Evolutionary conservation across 768 basidiomycete species (phyloP).

Genomic region (Mrakia gelida): DNA sequence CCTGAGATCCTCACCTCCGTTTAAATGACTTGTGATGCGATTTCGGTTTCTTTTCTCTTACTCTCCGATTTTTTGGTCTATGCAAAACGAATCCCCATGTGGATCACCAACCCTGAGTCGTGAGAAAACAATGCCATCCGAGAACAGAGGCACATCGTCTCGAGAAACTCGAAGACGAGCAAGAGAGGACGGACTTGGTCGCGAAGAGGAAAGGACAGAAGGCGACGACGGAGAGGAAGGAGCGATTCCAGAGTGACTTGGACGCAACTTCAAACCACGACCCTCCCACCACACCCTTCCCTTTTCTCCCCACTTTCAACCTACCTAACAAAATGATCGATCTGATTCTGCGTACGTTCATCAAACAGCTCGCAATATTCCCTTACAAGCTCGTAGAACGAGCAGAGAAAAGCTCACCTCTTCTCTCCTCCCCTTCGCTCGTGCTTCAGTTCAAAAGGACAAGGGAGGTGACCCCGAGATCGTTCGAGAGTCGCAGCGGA

Average conservation of each 20-base stretch:
- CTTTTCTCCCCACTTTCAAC: neutral
- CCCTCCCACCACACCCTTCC: neutral
- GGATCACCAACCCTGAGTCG: neutral
- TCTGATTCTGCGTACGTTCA: conserved; percentile 9
- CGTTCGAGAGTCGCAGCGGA: conserved; percentile 86
- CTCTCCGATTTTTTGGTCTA: neutral
- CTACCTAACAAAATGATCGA: conserved; percentile 3
- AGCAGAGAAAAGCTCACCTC: neutral
- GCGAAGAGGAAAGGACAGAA: neutral
- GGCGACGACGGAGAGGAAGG: neutral
- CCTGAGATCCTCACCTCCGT: conserved; percentile 89
- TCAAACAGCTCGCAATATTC: neutral
- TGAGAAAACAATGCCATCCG: neutral
- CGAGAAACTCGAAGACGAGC: neutral
- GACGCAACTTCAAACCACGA: neutral
- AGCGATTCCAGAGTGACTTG: neutral
- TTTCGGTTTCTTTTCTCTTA: neutral
- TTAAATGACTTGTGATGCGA: conserved; percentile 48
- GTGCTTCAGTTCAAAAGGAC: conserved; percentile 29
- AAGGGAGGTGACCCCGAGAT: conserved; percentile 81
- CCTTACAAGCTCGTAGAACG: neutral
- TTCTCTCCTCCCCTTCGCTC: neutral
- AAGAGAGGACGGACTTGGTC: neutral
- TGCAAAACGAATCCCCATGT: neutral
- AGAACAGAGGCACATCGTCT: neutral